phyloP scores from a whole-genome alignment of 2,329 filamentous ascomycete genomes.

The Neonectria coccinea region DNA sequence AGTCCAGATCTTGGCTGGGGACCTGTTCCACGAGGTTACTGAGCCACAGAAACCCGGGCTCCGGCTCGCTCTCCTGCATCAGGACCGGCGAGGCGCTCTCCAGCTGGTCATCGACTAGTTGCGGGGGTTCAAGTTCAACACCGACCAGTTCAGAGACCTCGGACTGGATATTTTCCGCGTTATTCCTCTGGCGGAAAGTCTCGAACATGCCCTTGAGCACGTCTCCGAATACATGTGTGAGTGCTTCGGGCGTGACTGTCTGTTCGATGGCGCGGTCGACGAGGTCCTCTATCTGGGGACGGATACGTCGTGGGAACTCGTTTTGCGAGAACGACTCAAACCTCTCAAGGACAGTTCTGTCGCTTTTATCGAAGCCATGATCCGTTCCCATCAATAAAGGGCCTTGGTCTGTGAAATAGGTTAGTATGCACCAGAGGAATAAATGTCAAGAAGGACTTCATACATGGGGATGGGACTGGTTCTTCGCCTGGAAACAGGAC shows the following conservation, averaged over 20 bases:
- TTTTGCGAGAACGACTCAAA: slow-evolving; percentile 1
- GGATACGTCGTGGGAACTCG: slow-evolving; percentile 6
- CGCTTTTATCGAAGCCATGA: neutral
- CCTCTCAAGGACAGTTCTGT: neutral
- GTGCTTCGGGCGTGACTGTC: neutral
- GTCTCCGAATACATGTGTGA: neutral
- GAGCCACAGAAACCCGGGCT: neutral
- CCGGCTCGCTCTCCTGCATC: neutral
- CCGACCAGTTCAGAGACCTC: neutral
- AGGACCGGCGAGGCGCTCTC: neutral
- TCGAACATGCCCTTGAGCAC: neutral
- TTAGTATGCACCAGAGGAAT: neutral
- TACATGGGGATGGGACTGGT: slow-evolving; percentile 32
- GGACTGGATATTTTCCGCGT: neutral
- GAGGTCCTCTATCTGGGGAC: neutral
- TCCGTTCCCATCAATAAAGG: neutral
- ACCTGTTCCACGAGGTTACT: neutral
- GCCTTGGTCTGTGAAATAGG: neutral
- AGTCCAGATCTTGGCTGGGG: neutral
- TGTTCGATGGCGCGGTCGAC: neutral
- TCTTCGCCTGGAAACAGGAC: slow-evolving; percentile 32
- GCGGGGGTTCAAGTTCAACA: neutral
- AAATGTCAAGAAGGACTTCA: neutral
- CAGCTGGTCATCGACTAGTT: neutral
- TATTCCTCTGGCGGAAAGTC: neutral